A percentile compares a stretch with the other conserved stretches of the same genome.
phyloP scores from a whole-genome alignment of 176 grass and related monocot genomes.

The Oryza meridionalis region DNA sequence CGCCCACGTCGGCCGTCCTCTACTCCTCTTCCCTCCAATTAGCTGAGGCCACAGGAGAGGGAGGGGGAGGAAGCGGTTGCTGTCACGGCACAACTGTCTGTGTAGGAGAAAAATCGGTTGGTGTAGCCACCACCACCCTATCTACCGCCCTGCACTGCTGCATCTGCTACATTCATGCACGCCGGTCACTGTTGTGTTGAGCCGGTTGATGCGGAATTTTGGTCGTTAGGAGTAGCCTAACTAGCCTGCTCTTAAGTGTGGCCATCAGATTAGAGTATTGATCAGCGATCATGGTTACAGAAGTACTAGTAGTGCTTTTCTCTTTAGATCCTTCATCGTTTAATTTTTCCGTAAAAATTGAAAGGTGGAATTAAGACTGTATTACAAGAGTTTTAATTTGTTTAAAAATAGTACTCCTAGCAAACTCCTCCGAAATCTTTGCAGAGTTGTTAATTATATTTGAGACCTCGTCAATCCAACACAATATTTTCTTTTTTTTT shows the following conservation, averaged over 20 bases:
- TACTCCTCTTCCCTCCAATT: no score
- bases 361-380: background rate
- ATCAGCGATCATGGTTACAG: no score
- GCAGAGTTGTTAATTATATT: background rate
- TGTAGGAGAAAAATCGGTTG: background rate
- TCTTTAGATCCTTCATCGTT: no score
- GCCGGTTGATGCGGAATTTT: background rate
- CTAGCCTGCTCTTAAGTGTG: no score
- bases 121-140: conserved; percentile 10
- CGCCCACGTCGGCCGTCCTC: background rate
- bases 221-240: background rate
- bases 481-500: no score
- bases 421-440: background rate
- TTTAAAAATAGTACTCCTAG: no score
- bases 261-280: no score
- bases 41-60: no score
- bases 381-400: background rate
- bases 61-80: background rate
- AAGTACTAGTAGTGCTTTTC: no score
- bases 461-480: no score
- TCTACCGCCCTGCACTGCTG: background rate
- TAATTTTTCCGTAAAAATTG: background rate
- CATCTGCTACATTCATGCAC: background rate
- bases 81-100: background rate
- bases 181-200: background rate